These are phyloP conservation scores for Fusarium sp. DNA, from an alignment of 2,329 filamentous ascomycete species.

Conservation along the genomic window DNA sequence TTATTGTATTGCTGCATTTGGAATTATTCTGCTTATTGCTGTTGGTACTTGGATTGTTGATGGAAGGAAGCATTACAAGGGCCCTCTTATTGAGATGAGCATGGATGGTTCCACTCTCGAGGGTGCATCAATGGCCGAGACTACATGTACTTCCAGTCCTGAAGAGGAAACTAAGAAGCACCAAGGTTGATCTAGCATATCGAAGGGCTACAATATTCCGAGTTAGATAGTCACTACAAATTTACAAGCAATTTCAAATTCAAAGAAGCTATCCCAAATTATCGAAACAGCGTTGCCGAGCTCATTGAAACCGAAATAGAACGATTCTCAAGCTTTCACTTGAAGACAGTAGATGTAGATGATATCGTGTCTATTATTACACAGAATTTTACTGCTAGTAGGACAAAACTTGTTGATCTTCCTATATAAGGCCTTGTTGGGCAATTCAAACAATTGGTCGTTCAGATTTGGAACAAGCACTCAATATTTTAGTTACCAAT, in stretches of 20 bases:
- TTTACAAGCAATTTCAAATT: not conserved
- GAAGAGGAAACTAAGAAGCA: slow-evolving; percentile 33
- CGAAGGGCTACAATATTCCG: not conserved
- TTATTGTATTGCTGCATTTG: slow-evolving; percentile 64
- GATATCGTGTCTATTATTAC: not conserved
- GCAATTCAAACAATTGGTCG: not conserved
- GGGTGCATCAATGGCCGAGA: slow-evolving; percentile 38
- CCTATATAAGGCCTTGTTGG: not conserved
- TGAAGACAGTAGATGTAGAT: too few relatives aligned
- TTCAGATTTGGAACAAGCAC: not conserved
- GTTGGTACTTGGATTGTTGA: slow-evolving; percentile 62
- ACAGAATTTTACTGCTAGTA: not conserved
- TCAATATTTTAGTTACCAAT: not conserved
- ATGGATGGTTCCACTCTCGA: slow-evolving; percentile 33
- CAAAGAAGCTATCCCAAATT: not conserved
- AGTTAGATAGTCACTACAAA: not conserved
- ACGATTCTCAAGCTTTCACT: too few relatives aligned
- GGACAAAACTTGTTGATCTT: not conserved
- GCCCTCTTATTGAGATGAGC: slow-evolving; percentile 48
- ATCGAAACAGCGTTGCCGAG: not conserved
- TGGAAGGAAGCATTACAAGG: slow-evolving; percentile 62
- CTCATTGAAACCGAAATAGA: too few relatives aligned
- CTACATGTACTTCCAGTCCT: slow-evolving; percentile 33
- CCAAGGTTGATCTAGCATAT: not conserved
- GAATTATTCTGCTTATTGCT: slow-evolving; percentile 61